Conservation (phyloP, 441 rosid genomes). For the Aleurites moluccanus region DNA sequence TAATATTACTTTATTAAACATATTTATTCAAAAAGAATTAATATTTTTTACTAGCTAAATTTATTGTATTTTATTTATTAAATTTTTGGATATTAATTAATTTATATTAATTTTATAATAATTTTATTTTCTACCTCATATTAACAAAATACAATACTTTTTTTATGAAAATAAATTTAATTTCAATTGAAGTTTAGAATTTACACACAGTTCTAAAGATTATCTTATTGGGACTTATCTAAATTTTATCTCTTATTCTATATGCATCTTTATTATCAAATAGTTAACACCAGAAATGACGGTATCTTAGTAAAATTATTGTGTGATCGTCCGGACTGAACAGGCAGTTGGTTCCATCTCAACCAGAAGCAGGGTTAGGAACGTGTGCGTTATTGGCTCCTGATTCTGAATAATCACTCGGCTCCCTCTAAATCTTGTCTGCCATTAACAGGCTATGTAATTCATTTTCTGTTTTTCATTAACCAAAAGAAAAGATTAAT, state of each 20-base stretch:
- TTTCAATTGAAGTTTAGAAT: no score
- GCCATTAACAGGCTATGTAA: neutral
- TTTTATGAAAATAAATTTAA: no score
- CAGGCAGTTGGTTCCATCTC: no score
- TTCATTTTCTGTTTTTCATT: slow-evolving; percentile 7
- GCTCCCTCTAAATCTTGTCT: slow-evolving; percentile 15
- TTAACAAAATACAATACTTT: neutral
- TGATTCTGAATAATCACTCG: slow-evolving; percentile 16
- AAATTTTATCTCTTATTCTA: no score
- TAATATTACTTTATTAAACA: no score
- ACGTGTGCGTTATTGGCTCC: slow-evolving; percentile 23
- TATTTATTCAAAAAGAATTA: no score
- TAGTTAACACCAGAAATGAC: neutral
- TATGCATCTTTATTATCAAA: neutral
- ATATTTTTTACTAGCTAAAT: no score
- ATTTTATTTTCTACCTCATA: neutral
- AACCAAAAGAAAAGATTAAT: neutral
- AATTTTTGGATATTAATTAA: no score
- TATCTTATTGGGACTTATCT: no score
- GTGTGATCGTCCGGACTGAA: no score
- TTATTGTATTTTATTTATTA: no score
- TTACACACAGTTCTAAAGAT: no score
- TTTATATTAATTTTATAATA: neutral
- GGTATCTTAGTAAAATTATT: neutral
- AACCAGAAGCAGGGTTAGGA: slow-evolving; percentile 6